phyloP scores from a whole-genome alignment of 768 basidiomycete genomes.

The Trametes villosa region DNA sequence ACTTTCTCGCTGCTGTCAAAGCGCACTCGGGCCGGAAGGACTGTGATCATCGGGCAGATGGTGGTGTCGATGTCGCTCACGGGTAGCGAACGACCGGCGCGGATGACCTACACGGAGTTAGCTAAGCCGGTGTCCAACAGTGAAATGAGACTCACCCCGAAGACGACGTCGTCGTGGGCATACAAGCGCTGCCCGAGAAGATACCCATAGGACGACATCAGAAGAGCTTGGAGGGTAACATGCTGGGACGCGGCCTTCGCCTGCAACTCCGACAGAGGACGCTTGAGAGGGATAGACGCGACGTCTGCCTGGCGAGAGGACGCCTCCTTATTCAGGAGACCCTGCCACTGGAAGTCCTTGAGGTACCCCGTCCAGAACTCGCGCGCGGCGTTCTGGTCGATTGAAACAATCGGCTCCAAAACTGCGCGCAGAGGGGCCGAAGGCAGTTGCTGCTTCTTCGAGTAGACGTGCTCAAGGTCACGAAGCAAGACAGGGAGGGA shows the following conservation, averaged over 20 bases:
- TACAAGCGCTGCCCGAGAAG: constrained; percentile 33
- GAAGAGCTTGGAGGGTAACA: constrained; percentile 38
- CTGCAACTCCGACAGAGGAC: constrained; percentile 27
- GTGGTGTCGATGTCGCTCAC: constrained; percentile 31
- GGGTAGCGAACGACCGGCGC: constrained; percentile 36
- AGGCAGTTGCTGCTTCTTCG: constrained; percentile 14
- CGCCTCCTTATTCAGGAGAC: constrained; percentile 16
- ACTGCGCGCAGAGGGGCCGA: constrained; percentile 24
- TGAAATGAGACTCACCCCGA: constrained; percentile 35
- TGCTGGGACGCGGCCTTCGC: constrained; percentile 28
- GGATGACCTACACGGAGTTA: constrained; percentile 31
- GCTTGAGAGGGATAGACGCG: constrained; percentile 7
- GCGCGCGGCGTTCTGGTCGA: constrained; percentile 21
- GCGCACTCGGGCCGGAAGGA: constrained; percentile 35
- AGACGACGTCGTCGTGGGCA: constrained; percentile 33
- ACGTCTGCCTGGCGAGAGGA: constrained; percentile 17
- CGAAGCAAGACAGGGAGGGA: constrained; percentile 37
- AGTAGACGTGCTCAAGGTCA: constrained; percentile 32
- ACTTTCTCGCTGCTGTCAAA: constrained; percentile 19
- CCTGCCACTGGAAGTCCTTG: constrained; percentile 21
- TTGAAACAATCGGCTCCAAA: constrained; percentile 29
- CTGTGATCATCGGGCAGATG: constrained; percentile 34
- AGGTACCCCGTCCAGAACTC: constrained; percentile 34
- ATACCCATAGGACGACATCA: constrained; percentile 35
- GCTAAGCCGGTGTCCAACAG: neutral